Evolutionary conservation across 208 protist genomes (phyloP), one percentile per base, ranked within the genome.

Genomic region (Trypanosoma conorhini): DNA sequence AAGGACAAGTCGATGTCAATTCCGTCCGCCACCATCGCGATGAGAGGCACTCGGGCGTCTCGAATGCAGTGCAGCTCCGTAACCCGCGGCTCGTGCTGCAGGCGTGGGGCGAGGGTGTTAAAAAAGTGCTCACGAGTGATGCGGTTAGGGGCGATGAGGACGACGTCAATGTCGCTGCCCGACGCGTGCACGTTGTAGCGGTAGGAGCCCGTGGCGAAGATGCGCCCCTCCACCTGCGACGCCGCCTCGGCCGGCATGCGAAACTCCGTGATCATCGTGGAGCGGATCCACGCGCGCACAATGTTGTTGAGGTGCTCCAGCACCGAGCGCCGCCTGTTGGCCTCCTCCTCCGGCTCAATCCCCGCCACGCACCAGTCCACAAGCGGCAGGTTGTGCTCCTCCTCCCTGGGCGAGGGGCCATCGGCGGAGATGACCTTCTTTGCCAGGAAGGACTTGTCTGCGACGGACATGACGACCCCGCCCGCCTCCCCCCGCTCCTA

Each of bases 201-300:
- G 82, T 99, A 99, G 5, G 98, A 99, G 17, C 98, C 98, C 40
- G 98, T 99, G 17, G 98, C 98, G 67, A 98, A 99, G 72, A 99
- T 97, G 40, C 96, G 91, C 28, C 92, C 96, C 56, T 96, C 93
- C 19, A 96, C 85, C 70, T 97, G 83, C 28, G 56, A 31, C 2
- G 96, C 93, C 5, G 91, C 86, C 26, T 94, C 81, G 67, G 95
- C 89, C 7, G 87, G 85, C 73, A 97, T 92, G 72, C 91, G 87
- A 68, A 97, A 89, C 79, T 96, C 91, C 0, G 86, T 91, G 57
- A 97, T 94, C 86, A 93, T 92, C 0, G 83, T 93, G 33, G 89
- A 79, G 13, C 85, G 85, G 61, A 98, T 92, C 89, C 92, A 98
- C 40, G 82, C 77, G 2, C 88, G 87, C 56, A 96, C 85, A 67